These are phyloP conservation scores for Rhododendron mucronatum DNA, from an alignment of 148 eudicot species.

Conservation along the genomic window DNA sequence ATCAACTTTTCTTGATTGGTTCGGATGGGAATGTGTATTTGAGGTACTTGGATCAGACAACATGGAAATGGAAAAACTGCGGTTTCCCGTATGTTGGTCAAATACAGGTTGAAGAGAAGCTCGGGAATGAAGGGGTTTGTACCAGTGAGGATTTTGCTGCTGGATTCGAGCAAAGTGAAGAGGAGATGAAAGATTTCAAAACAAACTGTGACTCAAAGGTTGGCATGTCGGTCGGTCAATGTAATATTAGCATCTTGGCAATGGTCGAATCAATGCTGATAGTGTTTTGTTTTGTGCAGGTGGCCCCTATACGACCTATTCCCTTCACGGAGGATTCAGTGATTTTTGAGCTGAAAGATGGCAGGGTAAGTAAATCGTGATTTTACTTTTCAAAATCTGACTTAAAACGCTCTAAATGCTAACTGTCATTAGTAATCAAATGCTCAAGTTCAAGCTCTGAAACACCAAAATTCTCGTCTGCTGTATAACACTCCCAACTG, in stretches of 20 bases:
- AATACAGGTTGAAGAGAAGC: slow-evolving; percentile 1
- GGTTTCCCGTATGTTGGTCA: slow-evolving; percentile 37
- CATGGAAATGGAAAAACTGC: slow-evolving; percentile 75
- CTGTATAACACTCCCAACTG: not conserved
- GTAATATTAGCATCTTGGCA: not conserved
- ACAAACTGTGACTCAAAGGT: slow-evolving; percentile 63
- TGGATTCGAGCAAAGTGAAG: slow-evolving; percentile 15
- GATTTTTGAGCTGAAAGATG: slow-evolving; percentile 76
- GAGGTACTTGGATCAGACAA: slow-evolving; percentile 43
- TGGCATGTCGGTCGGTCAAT: not conserved
- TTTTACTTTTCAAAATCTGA: not conserved
- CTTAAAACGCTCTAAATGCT: not conserved
- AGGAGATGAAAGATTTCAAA: slow-evolving; percentile 10
- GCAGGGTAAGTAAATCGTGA: slow-evolving; percentile 50
- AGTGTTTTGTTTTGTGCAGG: slow-evolving; percentile 33
- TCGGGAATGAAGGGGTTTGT: slow-evolving; percentile 19
- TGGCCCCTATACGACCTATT: slow-evolving; percentile 60
- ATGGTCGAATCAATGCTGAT: not conserved
- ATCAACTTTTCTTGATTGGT: slow-evolving; percentile 65
- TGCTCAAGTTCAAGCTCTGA: not conserved
- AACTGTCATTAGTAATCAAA: not conserved
- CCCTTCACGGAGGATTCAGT: slow-evolving; percentile 59
- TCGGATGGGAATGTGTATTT: slow-evolving; percentile 68
- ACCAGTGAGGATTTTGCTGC: slow-evolving; percentile 13
- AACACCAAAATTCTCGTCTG: not conserved